Evolutionary conservation across 192 early-diverging fungal species (phyloP).

Genomic region (Coemansia sp.): DNA sequence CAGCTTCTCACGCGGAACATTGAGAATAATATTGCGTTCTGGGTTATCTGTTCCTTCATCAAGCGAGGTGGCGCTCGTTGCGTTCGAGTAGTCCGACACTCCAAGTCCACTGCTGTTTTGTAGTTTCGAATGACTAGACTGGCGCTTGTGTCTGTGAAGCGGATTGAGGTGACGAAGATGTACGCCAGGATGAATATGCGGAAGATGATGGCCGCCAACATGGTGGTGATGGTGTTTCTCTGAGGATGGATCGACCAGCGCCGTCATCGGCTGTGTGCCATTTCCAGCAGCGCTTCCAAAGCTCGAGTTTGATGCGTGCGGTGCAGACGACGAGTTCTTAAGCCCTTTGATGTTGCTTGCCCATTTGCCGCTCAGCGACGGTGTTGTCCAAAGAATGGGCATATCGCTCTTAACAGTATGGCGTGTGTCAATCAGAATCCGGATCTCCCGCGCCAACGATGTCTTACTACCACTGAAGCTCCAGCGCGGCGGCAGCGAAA

Average conservation of each 20-base stretch:
- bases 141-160: slow-evolving; percentile 21
- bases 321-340: background rate
- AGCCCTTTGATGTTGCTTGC: background rate
- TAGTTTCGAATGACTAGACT: background rate
- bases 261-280: slow-evolving; percentile 5
- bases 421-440: slow-evolving; percentile 67
- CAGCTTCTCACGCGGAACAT: slow-evolving; percentile 33
- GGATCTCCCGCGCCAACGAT: slow-evolving; percentile 62
- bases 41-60: slow-evolving; percentile 8
- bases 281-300: slow-evolving; percentile 1
- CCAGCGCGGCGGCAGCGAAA: slow-evolving; percentile 75
- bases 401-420: slow-evolving; percentile 63
- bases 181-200: slow-evolving; percentile 15
- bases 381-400: slow-evolving; percentile 48
- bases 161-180: slow-evolving; percentile 33
- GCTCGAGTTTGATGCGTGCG: slow-evolving; percentile 11
- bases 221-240: slow-evolving; percentile 2
- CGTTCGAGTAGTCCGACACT: slow-evolving; percentile 14
- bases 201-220: slow-evolving; percentile 10
- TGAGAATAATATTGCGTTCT: slow-evolving; percentile 28
- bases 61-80: slow-evolving; percentile 39
- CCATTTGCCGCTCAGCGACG: slow-evolving; percentile 13
- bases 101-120: background rate
- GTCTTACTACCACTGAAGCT: slow-evolving; percentile 75
- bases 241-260: slow-evolving; percentile 4